Evolutionary conservation across 148 eudicot species (phyloP), one percentile per base, ranked within the genome.

Genomic region (Rhododendron kiyosumense): DNA sequence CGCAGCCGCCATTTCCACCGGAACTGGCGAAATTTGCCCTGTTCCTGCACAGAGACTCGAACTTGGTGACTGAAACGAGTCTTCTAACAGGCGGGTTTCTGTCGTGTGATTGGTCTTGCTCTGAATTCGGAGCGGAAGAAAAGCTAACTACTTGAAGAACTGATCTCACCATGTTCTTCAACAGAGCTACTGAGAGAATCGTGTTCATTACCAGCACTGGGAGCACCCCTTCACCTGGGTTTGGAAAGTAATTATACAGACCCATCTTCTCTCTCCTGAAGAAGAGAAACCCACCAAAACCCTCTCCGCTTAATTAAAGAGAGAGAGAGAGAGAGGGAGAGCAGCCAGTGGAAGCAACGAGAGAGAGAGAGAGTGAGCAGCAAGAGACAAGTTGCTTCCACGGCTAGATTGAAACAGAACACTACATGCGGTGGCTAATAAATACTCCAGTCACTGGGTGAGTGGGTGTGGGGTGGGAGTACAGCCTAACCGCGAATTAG

Each of bases 121-220:
- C 89, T 5, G 83, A 52, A 86, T 74, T 89, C 26, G 78, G 65
- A 18, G 48, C 12, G 20, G 48, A 7, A 5, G 41, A 34, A 59
- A 18, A 20, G 1, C 65, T 22, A 24, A 89, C 59, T 11, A 87
- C 76, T 80, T 91, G 89, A 28, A 94, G 85, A 18, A 93, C 7
- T 46, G 88, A 86, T 59, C 88, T 90, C 20, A 94, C n/a, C 83
- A 88, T 87, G 84, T 90, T 93, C 88, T 91, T 92, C 77, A 93
- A 67, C 5, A 91, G 82, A 54, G 91, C 79, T 26, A 94, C 88
- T 81, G 93, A 90, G 54, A 91, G 71, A 85, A 92, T 59, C 36
- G 94, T 92, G 92, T 92, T 92, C 94, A 92, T 92, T 80, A 93
- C 93, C 46, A 94, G 43, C 63, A 92, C 82, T 6, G 92, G 92